These are phyloP conservation scores for Lichenothelia convexa DNA, from an alignment of 495 filamentous ascomycete species.

Conservation along the genomic window DNA sequence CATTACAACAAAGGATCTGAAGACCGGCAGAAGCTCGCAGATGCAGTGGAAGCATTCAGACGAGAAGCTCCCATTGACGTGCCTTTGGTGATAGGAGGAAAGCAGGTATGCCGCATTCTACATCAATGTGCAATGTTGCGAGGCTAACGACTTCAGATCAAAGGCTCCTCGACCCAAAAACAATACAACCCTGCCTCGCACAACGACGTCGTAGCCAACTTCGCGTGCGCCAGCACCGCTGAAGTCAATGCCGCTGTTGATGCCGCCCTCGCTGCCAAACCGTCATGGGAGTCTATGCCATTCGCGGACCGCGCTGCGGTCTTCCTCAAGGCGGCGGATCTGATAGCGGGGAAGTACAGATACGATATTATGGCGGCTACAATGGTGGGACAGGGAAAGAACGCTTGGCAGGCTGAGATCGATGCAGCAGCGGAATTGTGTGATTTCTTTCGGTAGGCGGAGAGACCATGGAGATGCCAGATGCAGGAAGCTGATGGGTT, in stretches of 20 bases:
- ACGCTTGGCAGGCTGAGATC: slow-evolving; percentile 92
- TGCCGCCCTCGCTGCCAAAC: slow-evolving; percentile 62
- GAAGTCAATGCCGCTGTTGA: slow-evolving; percentile 63
- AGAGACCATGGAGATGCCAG: slow-evolving; percentile 3
- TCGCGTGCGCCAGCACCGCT: slow-evolving; percentile 52
- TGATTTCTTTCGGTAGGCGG: slow-evolving; percentile 51
- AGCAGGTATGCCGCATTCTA: slow-evolving; percentile 36
- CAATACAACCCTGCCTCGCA: slow-evolving; percentile 68
- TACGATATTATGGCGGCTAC: slow-evolving; percentile 87
- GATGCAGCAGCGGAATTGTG: slow-evolving; percentile 80
- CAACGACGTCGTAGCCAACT: slow-evolving; percentile 50
- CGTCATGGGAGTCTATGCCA: slow-evolving; percentile 59
- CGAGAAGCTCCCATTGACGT: slow-evolving; percentile 45
- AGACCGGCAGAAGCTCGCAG: slow-evolving; percentile 54
- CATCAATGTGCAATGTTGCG: too few species aligned
- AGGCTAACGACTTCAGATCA: slow-evolving; percentile 21
- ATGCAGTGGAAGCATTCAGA: slow-evolving; percentile 44
- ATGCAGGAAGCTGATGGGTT: slow-evolving; percentile 4
- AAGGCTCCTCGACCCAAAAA: slow-evolving; percentile 29
- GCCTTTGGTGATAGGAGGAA: slow-evolving; percentile 62
- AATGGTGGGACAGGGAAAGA: slow-evolving; percentile 90
- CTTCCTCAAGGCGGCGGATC: slow-evolving; percentile 83
- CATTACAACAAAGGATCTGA: slow-evolving; percentile 67
- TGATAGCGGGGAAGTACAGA: slow-evolving; percentile 75
- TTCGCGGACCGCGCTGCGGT: slow-evolving; percentile 84